Base-by-base conservation (phyloP, 139 green algal genomes). In the Mesotaenium endlicherianum region DNA sequence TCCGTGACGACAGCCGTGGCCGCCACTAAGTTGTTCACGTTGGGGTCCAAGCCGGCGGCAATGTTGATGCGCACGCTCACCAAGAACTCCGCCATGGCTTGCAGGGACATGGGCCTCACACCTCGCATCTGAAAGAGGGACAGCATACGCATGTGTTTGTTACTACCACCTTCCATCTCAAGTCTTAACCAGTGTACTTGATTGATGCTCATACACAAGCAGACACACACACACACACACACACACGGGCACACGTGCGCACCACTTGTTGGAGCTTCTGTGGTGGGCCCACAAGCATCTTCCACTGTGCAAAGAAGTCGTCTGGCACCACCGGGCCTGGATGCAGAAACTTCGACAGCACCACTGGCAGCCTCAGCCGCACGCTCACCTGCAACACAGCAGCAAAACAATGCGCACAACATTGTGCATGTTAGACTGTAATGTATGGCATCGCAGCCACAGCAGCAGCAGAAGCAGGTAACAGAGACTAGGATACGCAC, bases 261-360 rank as follows among this genome's bases (percentile, higher is more conserved):
- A 94, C 83, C 69, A 89, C 53, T 75, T 92, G 77, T 34, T 85
- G 55, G 64, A 92, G 80, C 77, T 93, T 92, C 26, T 91, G 81
- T 2, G 92, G 91, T 31, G 91, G 85, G 1, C 84, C 91, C 68
- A 75, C 57, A 39, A 89, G 80, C 3, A 79, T 45, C 59, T 94
- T 91, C 94, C 94, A 97, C 41, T 91, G 88, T 8, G 89, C 88
- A 53, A 95, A 94, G 84, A 97, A 97, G 11, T 90, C 80, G 30
- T 93, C 87, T 57, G 88, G 82, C 26, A 91, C 93, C 80, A 93
- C 84, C 31, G 86, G 64, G 14, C 89, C 68, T 39, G 90, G 88
- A 2, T 84, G 53, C 49, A 85, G 60, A 41, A 90, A 53, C 45
- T 74, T 81, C 38, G 67, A 43, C 30, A 58, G 44, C n/a, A 89